Conservation (phyloP, 2,329 filamentous ascomycete species). For the Tolypocladium tundrense region DNA sequence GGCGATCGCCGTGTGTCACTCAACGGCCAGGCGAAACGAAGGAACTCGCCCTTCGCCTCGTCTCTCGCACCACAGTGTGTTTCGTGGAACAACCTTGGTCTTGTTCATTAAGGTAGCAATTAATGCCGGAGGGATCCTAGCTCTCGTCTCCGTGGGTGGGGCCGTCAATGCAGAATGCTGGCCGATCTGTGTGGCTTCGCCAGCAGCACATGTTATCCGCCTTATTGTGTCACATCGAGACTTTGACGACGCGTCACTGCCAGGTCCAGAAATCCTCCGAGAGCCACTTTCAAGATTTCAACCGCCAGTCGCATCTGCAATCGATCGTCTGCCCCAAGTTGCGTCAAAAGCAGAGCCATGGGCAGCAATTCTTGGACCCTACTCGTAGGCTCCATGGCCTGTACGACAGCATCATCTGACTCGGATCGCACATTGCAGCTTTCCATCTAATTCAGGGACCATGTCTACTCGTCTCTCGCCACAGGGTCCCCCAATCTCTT, state of each 20-base stretch:
- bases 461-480: slow-evolving; percentile 16
- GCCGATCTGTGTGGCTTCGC: background rate
- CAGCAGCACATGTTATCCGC: too few species aligned
- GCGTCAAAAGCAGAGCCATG: background rate
- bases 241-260: background rate
- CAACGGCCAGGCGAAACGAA: background rate
- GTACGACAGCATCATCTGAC: background rate
- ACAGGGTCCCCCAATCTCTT: slow-evolving; percentile 24
- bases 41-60: background rate
- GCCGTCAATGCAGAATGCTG: background rate
- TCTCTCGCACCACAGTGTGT: background rate
- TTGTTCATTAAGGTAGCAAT: background rate
- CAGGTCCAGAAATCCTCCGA: background rate
- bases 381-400: background rate
- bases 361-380: background rate
- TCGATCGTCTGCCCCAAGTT: background rate
- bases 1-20: background rate
- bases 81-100: background rate
- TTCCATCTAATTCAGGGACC: background rate
- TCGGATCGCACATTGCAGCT: background rate
- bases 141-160: background rate
- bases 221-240: background rate
- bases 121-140: background rate
- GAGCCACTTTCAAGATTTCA: background rate
- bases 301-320: background rate